Evolutionary conservation across 2,329 filamentous ascomycete genomes (phyloP).

Genomic region (Trichoderma breve): DNA sequence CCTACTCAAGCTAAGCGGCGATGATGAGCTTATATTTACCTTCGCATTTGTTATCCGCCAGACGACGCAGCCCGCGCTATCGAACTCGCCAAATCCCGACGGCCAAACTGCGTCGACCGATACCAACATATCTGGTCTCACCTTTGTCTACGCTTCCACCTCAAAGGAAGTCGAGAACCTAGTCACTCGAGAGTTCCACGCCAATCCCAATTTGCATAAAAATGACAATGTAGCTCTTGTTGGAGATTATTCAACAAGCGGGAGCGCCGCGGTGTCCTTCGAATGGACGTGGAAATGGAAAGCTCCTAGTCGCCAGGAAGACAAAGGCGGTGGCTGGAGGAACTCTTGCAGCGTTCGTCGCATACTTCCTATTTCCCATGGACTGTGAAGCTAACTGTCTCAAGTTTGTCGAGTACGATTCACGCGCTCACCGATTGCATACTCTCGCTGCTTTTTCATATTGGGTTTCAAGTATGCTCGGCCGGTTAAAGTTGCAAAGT

Average conservation of each 20-base stretch:
- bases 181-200: slow-evolving; percentile 92
- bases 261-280: slow-evolving; percentile 81
- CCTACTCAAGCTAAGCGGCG: slow-evolving; percentile 81
- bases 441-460: slow-evolving; percentile 92
- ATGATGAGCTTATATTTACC: slow-evolving; percentile 88
- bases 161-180: slow-evolving; percentile 87
- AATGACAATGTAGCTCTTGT: slow-evolving; percentile 93
- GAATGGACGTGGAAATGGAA: slow-evolving; percentile 98
- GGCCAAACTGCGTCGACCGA: slow-evolving; percentile 54
- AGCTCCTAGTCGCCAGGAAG: slow-evolving; percentile 77
- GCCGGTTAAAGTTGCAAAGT: slow-evolving; percentile 24
- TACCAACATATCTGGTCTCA: slow-evolving; percentile 81
- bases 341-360: slow-evolving; percentile 81
- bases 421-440: slow-evolving; percentile 82
- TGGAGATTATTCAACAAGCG: slow-evolving; percentile 84
- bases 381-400: slow-evolving; percentile 27
- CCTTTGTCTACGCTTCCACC: slow-evolving; percentile 86
- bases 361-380: neutral
- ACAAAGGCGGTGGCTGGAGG: slow-evolving; percentile 87
- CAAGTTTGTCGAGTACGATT: slow-evolving; percentile 94
- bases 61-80: slow-evolving; percentile 35
- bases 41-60: slow-evolving; percentile 83
- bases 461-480: slow-evolving; percentile 76
- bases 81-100: slow-evolving; percentile 48
- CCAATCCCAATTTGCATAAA: slow-evolving; percentile 95